Conservation (phyloP, 2,329 filamentous ascomycete genomes). For the Fusarium austroafricanum region DNA sequence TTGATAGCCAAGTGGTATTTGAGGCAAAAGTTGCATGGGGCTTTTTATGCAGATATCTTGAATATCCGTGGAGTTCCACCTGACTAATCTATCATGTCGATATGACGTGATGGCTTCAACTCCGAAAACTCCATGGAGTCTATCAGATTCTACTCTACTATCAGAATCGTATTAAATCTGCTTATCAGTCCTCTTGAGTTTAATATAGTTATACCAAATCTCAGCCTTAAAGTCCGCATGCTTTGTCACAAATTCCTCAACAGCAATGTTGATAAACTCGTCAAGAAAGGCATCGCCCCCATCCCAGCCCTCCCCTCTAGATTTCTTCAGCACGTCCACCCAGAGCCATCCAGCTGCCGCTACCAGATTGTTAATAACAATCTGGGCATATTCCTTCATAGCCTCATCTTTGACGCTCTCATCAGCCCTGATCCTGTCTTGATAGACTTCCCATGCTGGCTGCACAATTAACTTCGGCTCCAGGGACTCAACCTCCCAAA, state of each 20-base stretch:
- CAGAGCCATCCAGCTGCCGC: constrained; percentile 14
- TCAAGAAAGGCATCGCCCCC: background rate
- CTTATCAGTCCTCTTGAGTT: background rate
- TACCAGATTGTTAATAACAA: background rate
- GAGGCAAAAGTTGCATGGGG: background rate
- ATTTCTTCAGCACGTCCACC: constrained; percentile 5
- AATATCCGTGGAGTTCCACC: constrained; percentile 7
- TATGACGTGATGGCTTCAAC: constrained; percentile 26
- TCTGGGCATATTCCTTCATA: background rate
- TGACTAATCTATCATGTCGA: constrained; percentile 19
- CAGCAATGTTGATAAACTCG: background rate
- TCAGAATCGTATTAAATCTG: background rate
- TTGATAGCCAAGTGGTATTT: too few species aligned
- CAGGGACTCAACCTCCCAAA: constrained; percentile 6
- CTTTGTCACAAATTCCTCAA: background rate
- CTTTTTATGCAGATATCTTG: background rate
- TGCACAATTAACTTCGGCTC: constrained; percentile 9
- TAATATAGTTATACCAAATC: constrained; percentile 17
- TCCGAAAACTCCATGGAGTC: constrained; percentile 2
- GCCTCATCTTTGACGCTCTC: background rate
- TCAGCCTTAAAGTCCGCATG: background rate
- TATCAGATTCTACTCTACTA: background rate
- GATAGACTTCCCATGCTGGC: background rate
- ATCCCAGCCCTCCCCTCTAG: background rate
- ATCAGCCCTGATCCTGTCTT: background rate